These are phyloP conservation scores for Monocercomonoides exilis DNA, from an alignment of 78 protist genomes.

Conservation along the genomic window DNA sequence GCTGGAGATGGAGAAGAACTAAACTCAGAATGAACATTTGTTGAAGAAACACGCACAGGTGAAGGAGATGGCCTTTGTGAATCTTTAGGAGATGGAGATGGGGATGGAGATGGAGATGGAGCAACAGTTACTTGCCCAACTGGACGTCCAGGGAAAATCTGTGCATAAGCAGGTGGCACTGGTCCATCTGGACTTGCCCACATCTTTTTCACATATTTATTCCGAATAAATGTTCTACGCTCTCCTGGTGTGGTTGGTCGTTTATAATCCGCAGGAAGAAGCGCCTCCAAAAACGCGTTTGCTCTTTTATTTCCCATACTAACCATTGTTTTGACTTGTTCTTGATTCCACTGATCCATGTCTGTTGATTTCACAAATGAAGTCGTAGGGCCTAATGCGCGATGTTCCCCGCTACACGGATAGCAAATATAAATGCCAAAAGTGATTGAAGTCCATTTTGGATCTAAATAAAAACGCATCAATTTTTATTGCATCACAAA, in stretches of 20 bases:
- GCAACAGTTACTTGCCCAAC: background rate
- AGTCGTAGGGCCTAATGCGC: background rate
- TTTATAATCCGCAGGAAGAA: background rate
- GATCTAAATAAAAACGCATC: background rate
- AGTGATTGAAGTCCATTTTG: background rate
- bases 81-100: background rate
- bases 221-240: background rate
- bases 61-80: too few species aligned
- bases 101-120: background rate
- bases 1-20: too few species aligned
- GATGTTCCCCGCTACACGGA: background rate
- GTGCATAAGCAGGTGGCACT: background rate
- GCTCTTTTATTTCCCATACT: background rate
- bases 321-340: background rate
- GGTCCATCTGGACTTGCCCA: background rate
- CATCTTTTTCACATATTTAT: background rate
- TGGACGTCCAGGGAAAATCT: background rate
- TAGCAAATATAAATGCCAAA: background rate
- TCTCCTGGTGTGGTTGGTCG: background rate
- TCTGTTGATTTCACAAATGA: background rate
- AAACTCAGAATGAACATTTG: too few species aligned
- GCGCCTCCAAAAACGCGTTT: background rate
- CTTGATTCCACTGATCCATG: background rate
- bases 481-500: background rate
- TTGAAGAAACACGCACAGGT: too few species aligned